Evolutionary conservation across 192 early-diverging fungal species (phyloP).

Genomic region (Jimgerdemannia flammicorona): DNA sequence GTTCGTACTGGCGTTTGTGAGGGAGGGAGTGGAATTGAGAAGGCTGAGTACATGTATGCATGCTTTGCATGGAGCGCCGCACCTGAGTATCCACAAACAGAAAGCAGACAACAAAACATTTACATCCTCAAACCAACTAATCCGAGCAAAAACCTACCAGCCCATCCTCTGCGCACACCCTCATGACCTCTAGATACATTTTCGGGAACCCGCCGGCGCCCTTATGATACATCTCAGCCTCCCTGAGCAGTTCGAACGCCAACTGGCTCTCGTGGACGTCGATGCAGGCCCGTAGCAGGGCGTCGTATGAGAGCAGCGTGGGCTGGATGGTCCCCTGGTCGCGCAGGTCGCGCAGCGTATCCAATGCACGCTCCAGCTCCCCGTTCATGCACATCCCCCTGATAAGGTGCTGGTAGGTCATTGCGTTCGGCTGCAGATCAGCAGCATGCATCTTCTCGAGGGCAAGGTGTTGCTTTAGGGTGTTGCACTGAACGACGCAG

Average conservation of each 20-base stretch:
- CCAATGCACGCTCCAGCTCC: slow-evolving; percentile 33
- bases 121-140: neutral
- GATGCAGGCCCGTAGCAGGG: slow-evolving; percentile 30
- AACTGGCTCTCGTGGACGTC: slow-evolving; percentile 22
- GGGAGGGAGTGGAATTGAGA: slow-evolving; percentile 1
- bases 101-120: no score
- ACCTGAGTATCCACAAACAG: no score
- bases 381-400: slow-evolving; percentile 23
- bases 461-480: slow-evolving; percentile 1
- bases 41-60: neutral
- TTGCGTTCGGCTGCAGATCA: neutral
- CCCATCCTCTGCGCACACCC: slow-evolving; percentile 34
- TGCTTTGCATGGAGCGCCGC: neutral
- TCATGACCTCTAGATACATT: slow-evolving; percentile 36
- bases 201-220: slow-evolving; percentile 26
- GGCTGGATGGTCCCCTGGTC: slow-evolving; percentile 21
- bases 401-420: slow-evolving; percentile 35
- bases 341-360: slow-evolving; percentile 38
- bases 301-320: slow-evolving; percentile 19
- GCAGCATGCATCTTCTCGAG: slow-evolving; percentile 6
- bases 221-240: slow-evolving; percentile 33
- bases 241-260: slow-evolving; percentile 36
- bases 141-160: slow-evolving; percentile 16
- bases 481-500: neutral
- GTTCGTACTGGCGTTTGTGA: slow-evolving; percentile 24